phyloP scores from a whole-genome alignment of 495 filamentous ascomycete species.

The Penicillium soppii region DNA sequence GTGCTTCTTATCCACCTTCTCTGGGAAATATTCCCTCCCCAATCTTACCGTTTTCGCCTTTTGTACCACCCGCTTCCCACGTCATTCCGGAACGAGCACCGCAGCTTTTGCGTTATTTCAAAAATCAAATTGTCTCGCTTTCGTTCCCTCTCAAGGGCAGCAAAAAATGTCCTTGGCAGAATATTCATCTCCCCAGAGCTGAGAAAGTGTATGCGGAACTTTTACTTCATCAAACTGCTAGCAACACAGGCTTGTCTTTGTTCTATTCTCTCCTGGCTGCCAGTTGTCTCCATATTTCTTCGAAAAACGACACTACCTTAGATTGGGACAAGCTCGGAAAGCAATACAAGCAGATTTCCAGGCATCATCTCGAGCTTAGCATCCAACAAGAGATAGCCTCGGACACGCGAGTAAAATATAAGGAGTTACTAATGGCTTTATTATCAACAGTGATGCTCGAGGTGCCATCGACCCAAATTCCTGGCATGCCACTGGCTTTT shows the following conservation, averaged over 20 bases:
- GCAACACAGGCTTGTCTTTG: slow-evolving; percentile 1
- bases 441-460: slow-evolving; percentile 11
- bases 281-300: neutral
- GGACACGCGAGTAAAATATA: slow-evolving; percentile 8
- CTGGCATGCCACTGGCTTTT: too few species aligned
- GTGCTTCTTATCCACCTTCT: neutral
- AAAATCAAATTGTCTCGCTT: neutral
- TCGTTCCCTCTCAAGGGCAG: neutral
- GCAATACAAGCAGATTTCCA: neutral
- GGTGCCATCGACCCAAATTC: too few species aligned
- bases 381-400: slow-evolving; percentile 5
- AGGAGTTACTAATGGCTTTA: slow-evolving; percentile 12
- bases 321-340: neutral
- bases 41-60: neutral
- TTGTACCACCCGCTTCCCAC: neutral
- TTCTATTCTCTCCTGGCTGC: slow-evolving; percentile 6
- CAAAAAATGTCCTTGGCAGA: slow-evolving; percentile 11
- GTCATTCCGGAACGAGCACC: neutral
- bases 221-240: neutral
- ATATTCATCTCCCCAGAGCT: slow-evolving; percentile 8
- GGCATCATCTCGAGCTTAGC: slow-evolving; percentile 7
- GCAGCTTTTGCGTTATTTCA: neutral
- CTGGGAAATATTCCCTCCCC: neutral
- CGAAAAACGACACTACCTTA: neutral
- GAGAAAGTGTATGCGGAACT: slow-evolving; percentile 9